These are phyloP conservation scores for Debaryomyces nepalensis DNA, from an alignment of 1,139 yeast species.

Conservation along the genomic window DNA sequence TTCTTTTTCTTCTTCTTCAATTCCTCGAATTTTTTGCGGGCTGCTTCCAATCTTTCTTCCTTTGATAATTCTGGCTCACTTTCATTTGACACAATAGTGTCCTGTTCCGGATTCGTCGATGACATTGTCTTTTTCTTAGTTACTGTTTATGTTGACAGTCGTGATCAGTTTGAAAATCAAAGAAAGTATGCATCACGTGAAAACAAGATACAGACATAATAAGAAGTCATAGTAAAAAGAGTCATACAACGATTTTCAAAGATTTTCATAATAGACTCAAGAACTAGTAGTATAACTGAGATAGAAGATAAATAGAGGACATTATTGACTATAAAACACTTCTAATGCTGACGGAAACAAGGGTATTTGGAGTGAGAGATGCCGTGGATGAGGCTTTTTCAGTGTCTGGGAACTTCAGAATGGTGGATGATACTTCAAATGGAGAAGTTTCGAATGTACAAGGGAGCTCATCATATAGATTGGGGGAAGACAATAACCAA, in stretches of 20 bases:
- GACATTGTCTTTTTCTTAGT: slow-evolving; percentile 4
- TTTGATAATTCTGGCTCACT: slow-evolving; percentile 39
- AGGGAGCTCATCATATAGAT: background rate
- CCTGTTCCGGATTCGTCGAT: slow-evolving; percentile 6
- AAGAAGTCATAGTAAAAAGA: no score
- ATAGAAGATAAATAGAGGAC: no score
- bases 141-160: background rate
- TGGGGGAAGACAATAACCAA: background rate
- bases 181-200: slow-evolving; percentile 4
- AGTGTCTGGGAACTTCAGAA: no score
- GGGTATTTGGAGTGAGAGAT: background rate
- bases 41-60: slow-evolving; percentile 66
- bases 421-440: no score
- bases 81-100: slow-evolving; percentile 9
- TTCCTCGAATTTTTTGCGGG: slow-evolving; percentile 66
- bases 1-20: slow-evolving; percentile 64
- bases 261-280: no score
- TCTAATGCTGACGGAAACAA: no score
- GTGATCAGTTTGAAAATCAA: slow-evolving; percentile 10
- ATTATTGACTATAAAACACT: no score
- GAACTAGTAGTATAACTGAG: no score
- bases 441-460: background rate
- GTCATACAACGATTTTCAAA: no score
- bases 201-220: no score
- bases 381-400: background rate